Evolutionary conservation across 805 yeast species (phyloP).

Genomic region (Nakazawaea siamensis): DNA sequence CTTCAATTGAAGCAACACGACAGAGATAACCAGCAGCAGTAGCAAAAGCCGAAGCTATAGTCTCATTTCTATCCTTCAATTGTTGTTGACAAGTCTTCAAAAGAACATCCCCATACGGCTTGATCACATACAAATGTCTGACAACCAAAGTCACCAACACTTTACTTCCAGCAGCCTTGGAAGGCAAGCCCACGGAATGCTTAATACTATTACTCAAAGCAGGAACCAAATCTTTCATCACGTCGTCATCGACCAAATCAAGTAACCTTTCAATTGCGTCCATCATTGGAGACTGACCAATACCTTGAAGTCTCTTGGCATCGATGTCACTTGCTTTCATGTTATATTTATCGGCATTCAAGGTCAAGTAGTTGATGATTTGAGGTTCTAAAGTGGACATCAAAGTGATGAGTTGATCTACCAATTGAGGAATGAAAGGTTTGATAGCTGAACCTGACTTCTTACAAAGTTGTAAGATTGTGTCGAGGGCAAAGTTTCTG

Average conservation of each 20-base stretch:
- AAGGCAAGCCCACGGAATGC: conserved; percentile 79
- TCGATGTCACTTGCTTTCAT: conserved; percentile 67
- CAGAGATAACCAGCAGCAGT: conserved; percentile 73
- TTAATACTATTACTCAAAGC: conserved; percentile 49
- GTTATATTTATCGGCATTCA: conserved; percentile 86
- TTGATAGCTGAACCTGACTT: conserved; percentile 51
- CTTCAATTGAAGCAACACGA: conserved; percentile 46
- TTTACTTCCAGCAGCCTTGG: conserved; percentile 78
- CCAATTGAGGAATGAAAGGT: conserved; percentile 60
- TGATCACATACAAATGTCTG: conserved; percentile 37
- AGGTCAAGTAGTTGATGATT: conserved; percentile 70
- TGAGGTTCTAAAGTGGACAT: conserved; percentile 92
- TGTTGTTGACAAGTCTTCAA: conserved; percentile 51
- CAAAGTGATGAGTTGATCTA: conserved; percentile 59
- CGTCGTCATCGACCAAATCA: conserved; percentile 43
- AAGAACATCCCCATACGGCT: conserved; percentile 53
- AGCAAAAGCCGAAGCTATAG: conserved; percentile 71
- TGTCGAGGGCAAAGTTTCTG: conserved; percentile 62
- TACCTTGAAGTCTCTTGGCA: conserved; percentile 60
- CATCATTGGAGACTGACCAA: conserved; percentile 84
- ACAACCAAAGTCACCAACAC: conserved; percentile 59
- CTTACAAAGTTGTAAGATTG: conserved; percentile 63
- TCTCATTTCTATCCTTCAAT: conserved; percentile 59
- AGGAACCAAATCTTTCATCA: conserved; percentile 39
- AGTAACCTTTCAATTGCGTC: conserved; percentile 71